phyloP scores from a whole-genome alignment of 441 rosid genomes.

The Bocquillonia castaneifolia region DNA sequence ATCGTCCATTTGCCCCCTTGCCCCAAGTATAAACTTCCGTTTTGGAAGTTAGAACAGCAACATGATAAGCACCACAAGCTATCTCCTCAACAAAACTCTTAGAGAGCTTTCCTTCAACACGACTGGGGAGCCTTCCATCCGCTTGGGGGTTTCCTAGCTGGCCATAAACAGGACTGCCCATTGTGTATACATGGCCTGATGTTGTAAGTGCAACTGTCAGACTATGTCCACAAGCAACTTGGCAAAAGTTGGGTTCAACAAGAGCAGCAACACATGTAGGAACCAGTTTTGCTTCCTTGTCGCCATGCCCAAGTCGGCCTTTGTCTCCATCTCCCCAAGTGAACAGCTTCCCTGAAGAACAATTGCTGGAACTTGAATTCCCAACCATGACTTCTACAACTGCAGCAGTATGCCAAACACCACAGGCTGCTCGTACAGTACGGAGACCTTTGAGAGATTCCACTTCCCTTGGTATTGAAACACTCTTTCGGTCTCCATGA shows the following conservation, averaged over 20 bases:
- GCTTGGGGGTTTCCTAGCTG: conserved; percentile 88
- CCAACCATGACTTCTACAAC: conserved; percentile 96
- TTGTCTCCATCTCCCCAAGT: conserved; percentile 98
- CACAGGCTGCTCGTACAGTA: conserved; percentile 88
- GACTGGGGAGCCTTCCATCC: conserved; percentile 74
- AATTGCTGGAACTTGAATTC: conserved; percentile 78
- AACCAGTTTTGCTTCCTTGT: conserved; percentile 83
- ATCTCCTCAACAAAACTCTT: conserved; percentile 87
- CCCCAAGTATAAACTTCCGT: conserved; percentile 99
- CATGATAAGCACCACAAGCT: conserved; percentile 94
- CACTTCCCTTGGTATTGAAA: conserved; percentile 80
- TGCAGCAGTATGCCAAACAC: conserved; percentile 99
- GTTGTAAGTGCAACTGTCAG: conserved; percentile 85
- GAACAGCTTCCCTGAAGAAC: conserved; percentile 89
- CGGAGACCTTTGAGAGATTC: conserved; percentile 93
- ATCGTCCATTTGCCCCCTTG: conserved; percentile 93
- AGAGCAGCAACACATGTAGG: conserved; percentile 97
- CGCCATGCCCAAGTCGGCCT: conserved; percentile 90
- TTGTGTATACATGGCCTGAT: conserved; percentile 76
- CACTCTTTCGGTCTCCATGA: conserved; percentile 79
- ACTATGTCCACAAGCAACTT: conserved; percentile 90
- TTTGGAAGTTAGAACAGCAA: conserved; percentile 81
- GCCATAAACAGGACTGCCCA: conserved; percentile 95
- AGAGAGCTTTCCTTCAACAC: conserved; percentile 81
- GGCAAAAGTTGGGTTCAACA: conserved; percentile 90